Percentiles rank a stretch among this genome's conserved stretches.
phyloP scores from a whole-genome alignment of 352 stramenopile genomes.

The Elongisporangium prolatum region DNA sequence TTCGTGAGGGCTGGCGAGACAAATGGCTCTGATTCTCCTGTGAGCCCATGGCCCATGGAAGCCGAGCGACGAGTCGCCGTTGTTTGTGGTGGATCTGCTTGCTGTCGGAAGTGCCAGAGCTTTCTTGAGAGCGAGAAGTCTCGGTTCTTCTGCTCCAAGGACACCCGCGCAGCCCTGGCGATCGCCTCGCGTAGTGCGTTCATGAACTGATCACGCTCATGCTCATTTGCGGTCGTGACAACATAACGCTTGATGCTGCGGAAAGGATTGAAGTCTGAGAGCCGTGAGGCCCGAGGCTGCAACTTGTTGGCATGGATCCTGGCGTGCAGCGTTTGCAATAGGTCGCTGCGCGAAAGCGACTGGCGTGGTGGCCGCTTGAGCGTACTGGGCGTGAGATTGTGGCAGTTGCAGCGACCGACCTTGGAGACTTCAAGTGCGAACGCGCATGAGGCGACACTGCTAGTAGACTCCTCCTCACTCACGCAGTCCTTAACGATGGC shows the following conservation, averaged over 20 bases:
- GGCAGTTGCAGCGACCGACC: conserved; percentile 47
- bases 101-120: not conserved
- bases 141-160: not conserved
- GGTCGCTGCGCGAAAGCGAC: conserved; percentile 13
- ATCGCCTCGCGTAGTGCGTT: not conserved
- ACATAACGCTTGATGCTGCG: not conserved
- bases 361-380: conserved; percentile 30
- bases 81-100: not conserved
- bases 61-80: not conserved
- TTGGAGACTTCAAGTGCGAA: conserved; percentile 50
- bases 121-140: not conserved
- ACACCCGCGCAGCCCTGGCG: not conserved
- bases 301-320: not conserved
- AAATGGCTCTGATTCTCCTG: not conserved
- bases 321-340: not conserved
- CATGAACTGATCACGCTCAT: not conserved
- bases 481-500: conserved; percentile 32
- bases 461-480: conserved; percentile 16
- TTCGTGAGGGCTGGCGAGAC: not conserved
- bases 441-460: conserved; percentile 4
- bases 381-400: conserved; percentile 38
- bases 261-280: not conserved
- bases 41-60: not conserved
- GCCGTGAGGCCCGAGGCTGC: not conserved
- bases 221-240: not conserved